Evolutionary conservation across 2,329 filamentous ascomycete genomes (phyloP), one percentile per base, ranked within the genome.

Genomic region (Cytospora chrysosperma): DNA sequence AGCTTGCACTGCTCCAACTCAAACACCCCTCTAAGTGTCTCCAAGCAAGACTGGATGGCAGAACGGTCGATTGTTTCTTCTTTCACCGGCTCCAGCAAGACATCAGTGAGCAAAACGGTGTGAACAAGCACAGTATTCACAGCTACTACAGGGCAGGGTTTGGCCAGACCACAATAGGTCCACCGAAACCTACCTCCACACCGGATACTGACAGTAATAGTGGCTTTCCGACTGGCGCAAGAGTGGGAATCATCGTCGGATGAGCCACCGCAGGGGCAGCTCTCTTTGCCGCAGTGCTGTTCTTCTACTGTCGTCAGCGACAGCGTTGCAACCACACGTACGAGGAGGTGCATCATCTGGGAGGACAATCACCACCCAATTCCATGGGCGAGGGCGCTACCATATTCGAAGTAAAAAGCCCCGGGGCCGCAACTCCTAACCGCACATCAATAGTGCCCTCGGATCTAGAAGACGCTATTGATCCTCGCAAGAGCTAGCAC

Each of bases 1-100:
- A 65, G 69, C 3, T 68, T 68, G 17, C 79, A 81, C 13, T 85
- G 83, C 68, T 67, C 70, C 2, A 70, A 75, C 27, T 82, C 80
- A 0, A 70, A 74, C 3, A 82, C 80, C 9, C 78, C 78, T 0
- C 69, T 85, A 24, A 70, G 69, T 28, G 69, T 85, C 0, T 72
- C 72, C 19, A 72, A 79, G 68, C 67, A 72, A 27, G 73, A 78
- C 24, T 85, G 81, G 65, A 61, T 81, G 61, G 69, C 70, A 0
- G 72, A 72, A 13, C 77, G 71, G 43, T 59, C 65, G 5, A 62
- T 69, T 10, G 65, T 65, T 6, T 17, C 67, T 5, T 52, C 68
- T 1, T 50, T 64, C 21, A 40, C 65, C n/a, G 26, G 65, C 19
- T 26, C 65, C 4, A 63, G 60, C n/a, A 64, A 62, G 24, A 63